Conservation (phyloP, 768 basidiomycete species). For the Tricholomella constricta region DNA sequence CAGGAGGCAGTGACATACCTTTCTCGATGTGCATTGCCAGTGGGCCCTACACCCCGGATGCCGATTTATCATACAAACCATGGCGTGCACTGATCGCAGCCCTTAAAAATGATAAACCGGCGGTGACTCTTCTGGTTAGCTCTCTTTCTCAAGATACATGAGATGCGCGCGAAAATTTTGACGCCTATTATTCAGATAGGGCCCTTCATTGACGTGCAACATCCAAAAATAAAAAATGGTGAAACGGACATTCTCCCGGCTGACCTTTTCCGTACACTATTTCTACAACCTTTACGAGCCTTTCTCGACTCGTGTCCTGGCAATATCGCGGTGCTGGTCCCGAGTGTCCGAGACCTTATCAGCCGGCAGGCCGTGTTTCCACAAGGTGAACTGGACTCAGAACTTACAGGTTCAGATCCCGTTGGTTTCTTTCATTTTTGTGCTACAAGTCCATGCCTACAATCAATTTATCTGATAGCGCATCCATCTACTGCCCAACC, state of each 20-base stretch:
- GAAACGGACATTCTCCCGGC: slow-evolving; percentile 65
- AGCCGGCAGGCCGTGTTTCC: slow-evolving; percentile 84
- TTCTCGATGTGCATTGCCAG: slow-evolving; percentile 74
- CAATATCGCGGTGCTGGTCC: slow-evolving; percentile 76
- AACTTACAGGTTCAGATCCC: slow-evolving; percentile 46
- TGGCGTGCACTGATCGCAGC: slow-evolving; percentile 64
- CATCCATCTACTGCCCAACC: slow-evolving; percentile 83
- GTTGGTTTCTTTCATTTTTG: slow-evolving; percentile 39
- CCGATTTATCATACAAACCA: slow-evolving; percentile 74
- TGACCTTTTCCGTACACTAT: slow-evolving; percentile 67
- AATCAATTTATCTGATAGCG: slow-evolving; percentile 45
- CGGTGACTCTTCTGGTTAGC: slow-evolving; percentile 74
- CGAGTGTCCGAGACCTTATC: slow-evolving; percentile 80
- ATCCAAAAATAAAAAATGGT: slow-evolving; percentile 75
- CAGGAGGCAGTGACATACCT: slow-evolving; percentile 42
- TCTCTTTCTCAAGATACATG: not conserved
- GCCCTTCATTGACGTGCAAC: slow-evolving; percentile 83
- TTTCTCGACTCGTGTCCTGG: slow-evolving; percentile 65
- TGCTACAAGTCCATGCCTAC: not conserved
- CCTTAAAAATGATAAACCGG: slow-evolving; percentile 66
- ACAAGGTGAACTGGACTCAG: slow-evolving; percentile 61
- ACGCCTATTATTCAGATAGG: slow-evolving; percentile 60
- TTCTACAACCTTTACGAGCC: slow-evolving; percentile 55
- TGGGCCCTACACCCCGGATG: slow-evolving; percentile 85
- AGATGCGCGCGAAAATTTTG: not conserved